phyloP scores from a whole-genome alignment of 2,329 filamentous ascomycete genomes.

The Ilyonectria sp. region DNA sequence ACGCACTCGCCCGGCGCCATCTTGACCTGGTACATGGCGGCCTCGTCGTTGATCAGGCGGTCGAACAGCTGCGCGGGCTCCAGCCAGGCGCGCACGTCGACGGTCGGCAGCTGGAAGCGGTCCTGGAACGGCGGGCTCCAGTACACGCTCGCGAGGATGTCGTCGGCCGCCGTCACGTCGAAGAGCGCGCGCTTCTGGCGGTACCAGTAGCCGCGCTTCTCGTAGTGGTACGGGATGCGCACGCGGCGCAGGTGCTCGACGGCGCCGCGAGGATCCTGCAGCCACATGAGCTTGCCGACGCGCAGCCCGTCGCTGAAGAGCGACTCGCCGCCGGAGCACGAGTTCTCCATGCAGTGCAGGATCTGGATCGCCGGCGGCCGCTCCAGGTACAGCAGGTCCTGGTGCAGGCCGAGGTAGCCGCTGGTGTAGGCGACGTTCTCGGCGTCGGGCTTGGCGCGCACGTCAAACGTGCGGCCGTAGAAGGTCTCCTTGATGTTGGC shows the following conservation, averaged over 20 bases:
- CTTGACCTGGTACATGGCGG: constrained; percentile 78
- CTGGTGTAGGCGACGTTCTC: constrained; percentile 95
- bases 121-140: constrained; percentile 89
- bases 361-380: constrained; percentile 87
- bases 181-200: constrained; percentile 71
- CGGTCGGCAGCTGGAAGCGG: constrained; percentile 54
- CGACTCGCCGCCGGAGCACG: constrained; percentile 84
- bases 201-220: constrained; percentile 77
- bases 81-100: constrained; percentile 59
- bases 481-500: constrained; percentile 88
- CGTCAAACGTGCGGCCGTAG: constrained; percentile 93
- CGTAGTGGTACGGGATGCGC: constrained; percentile 77
- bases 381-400: constrained; percentile 91
- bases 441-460: constrained; percentile 82
- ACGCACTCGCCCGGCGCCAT: constrained; percentile 88
- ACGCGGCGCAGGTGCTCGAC: constrained; percentile 59
- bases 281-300: constrained; percentile 63
- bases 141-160: constrained; percentile 52
- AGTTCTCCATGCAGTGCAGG: constrained; percentile 90
- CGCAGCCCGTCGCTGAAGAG: constrained; percentile 85
- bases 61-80: constrained; percentile 70
- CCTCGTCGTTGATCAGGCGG: constrained; percentile 67
- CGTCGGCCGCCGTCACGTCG: constrained; percentile 42
- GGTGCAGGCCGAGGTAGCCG: constrained; percentile 87
- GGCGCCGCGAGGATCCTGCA: constrained; percentile 29